phyloP scores from a whole-genome alignment of 495 filamentous ascomycete genomes.

The Daldinia caldariorum region DNA sequence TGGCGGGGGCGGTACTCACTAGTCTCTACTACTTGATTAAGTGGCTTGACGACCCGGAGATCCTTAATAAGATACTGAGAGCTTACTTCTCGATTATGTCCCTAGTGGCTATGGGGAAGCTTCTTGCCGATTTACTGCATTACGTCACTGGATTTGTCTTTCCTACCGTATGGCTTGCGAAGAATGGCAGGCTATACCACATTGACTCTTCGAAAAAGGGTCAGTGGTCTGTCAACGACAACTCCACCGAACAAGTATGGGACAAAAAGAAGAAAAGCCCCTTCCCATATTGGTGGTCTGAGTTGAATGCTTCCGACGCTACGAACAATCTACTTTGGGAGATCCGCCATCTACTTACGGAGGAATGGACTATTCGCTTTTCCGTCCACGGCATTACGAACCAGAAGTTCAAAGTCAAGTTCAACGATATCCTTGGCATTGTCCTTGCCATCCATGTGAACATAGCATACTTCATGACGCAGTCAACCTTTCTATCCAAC shows the following conservation, averaged over 20 bases:
- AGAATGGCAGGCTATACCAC: slow-evolving; percentile 55
- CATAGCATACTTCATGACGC: slow-evolving; percentile 73
- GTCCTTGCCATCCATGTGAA: slow-evolving; percentile 67
- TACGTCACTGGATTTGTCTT: slow-evolving; percentile 76
- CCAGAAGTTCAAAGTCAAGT: slow-evolving; percentile 50
- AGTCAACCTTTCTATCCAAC: slow-evolving; percentile 82
- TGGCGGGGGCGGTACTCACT: slow-evolving; percentile 76
- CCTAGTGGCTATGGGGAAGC: slow-evolving; percentile 73
- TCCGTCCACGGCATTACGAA: slow-evolving; percentile 52
- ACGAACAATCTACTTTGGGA: slow-evolving; percentile 52
- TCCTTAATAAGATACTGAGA: slow-evolving; percentile 85
- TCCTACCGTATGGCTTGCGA: slow-evolving; percentile 67
- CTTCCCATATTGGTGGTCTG: slow-evolving; percentile 58
- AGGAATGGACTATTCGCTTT: slow-evolving; percentile 60
- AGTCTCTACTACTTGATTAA: slow-evolving; percentile 90
- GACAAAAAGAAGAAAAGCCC: slow-evolving; percentile 52
- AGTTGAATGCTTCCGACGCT: slow-evolving; percentile 38
- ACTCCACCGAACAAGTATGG: slow-evolving; percentile 35
- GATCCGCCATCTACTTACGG: slow-evolving; percentile 54
- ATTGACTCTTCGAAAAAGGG: slow-evolving; percentile 51
- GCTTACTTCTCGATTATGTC: slow-evolving; percentile 87
- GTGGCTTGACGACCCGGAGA: slow-evolving; percentile 80
- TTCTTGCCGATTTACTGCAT: slow-evolving; percentile 73
- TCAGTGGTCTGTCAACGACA: slow-evolving; percentile 32
- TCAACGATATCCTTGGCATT: slow-evolving; percentile 63